These are phyloP conservation scores for Rhytidiadelphus loreus DNA, from an alignment of 225 moss, liverwort and hornwort species.

Conservation along the genomic window DNA sequence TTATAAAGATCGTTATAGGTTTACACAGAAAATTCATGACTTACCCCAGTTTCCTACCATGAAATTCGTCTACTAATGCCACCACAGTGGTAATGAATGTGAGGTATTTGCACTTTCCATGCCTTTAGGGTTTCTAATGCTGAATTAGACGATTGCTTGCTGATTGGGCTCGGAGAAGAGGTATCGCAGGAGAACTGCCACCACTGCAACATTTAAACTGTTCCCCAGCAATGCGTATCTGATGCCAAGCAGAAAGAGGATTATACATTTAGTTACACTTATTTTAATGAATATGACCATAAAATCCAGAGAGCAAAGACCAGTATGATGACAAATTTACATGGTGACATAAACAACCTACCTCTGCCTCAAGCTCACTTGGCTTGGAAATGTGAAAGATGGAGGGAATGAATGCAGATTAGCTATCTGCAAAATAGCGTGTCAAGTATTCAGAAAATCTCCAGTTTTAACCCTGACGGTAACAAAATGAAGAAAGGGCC, in stretches of 20 bases:
- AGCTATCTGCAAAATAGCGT: constrained; percentile 32
- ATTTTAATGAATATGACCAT: background rate
- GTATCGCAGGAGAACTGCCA: constrained; percentile 58
- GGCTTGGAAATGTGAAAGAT: constrained; percentile 34
- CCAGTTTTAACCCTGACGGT: background rate
- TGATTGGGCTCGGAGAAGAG: constrained; percentile 33
- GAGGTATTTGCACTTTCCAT: background rate
- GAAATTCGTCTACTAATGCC: background rate
- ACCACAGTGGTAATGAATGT: background rate
- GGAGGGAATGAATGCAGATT: constrained; percentile 49
- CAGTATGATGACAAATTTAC: background rate
- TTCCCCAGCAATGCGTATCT: constrained; percentile 97
- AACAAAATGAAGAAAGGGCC: background rate
- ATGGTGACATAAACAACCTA: background rate
- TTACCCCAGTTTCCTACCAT: background rate
- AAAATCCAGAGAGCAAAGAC: background rate
- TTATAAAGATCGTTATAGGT: background rate
- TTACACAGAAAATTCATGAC: background rate
- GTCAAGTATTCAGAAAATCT: background rate
- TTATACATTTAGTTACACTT: background rate
- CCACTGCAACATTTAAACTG: constrained; percentile 90
- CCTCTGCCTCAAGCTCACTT: constrained; percentile 54
- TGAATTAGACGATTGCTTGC: background rate
- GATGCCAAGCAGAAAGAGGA: constrained; percentile 10
- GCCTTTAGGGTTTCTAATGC: background rate